Base-by-base conservation (phyloP, 306 rosid species). In the Vigna radiata region DNA sequence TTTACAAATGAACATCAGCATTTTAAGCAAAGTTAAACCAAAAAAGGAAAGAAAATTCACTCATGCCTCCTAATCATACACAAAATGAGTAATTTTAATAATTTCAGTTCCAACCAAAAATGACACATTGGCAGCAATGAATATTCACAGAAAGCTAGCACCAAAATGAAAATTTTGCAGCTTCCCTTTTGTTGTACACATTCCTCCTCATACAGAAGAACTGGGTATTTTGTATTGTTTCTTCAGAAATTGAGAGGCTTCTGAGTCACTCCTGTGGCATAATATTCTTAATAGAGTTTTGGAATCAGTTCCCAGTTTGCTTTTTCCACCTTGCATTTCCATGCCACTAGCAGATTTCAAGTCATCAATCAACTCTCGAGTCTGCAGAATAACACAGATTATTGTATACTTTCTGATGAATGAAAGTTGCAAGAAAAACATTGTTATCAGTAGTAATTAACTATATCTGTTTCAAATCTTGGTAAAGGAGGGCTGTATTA, bases 211-310 rank as follows among this genome's bases (percentile, higher is more conserved):
- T 29, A 85, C 88, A 17, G 89, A 81, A 43, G 98, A 90, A 69
- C 87, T 92, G 1, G 97, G 98, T 29, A 95, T 89, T 84, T 89
- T 95, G 92, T 74, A 95, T 85, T 95, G 98, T 85, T 92, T 95
- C 92, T 92, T 95, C 48, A 95, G 87, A 81, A 95, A 95, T 37
- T 87, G 97, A 46, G 97, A 90, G 65, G 98, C 98, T 73, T 90
- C 98, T 39, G 97, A 81, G 76, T 92, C 97, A 76, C 85, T 81
- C 76, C 98, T 86, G 62, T 95, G 98, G 79, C 97, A 92, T 33
- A 95, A 78, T 83, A 92, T 83, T 89, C 97, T 89, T 77, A 95
- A 49, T 18, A 92, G 79, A 8, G 98, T 95, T 83, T 92, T 89
- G 14, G 93, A 83, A 86, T 95, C 97, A 77, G 96, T 86, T 80